A percentile compares a stretch with the other conserved stretches of the same genome.
Evolutionary conservation across 164 flowering plant species (phyloP).

Genomic region (Cinnamomum micranthum): DNA sequence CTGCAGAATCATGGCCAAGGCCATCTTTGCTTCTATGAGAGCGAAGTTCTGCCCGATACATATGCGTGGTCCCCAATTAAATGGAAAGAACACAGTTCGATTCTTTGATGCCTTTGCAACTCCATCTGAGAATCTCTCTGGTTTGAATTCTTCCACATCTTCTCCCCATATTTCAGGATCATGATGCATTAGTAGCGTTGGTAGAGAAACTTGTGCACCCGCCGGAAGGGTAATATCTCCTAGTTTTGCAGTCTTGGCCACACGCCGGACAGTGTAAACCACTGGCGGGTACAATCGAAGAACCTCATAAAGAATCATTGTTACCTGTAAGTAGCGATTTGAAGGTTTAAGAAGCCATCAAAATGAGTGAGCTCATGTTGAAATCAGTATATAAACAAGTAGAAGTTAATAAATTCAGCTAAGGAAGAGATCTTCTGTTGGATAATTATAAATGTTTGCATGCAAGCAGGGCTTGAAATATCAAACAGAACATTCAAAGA

Average conservation of each 20-base stretch:
- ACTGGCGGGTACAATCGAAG: conserved; percentile 8
- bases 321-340: conserved; percentile 5
- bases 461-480: no score
- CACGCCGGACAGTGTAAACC: background rate
- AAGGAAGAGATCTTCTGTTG: no score
- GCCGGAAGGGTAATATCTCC: conserved; percentile 1
- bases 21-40: conserved; percentile 3
- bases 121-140: conserved; percentile 6
- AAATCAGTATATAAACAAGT: no score
- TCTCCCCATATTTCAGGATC: conserved; percentile 4
- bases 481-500: no score
- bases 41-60: conserved; percentile 9
- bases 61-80: conserved; percentile 7
- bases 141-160: conserved; percentile 2
- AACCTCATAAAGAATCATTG: conserved; percentile 1
- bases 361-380: background rate
- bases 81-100: conserved; percentile 3
- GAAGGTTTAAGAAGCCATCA: background rate
- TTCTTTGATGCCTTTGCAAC: conserved; percentile 2
- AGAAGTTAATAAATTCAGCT: no score
- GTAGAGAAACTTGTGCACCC: background rate
- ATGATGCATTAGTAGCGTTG: background rate
- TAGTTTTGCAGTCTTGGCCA: background rate
- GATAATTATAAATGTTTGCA: no score
- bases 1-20: conserved; percentile 7